Conservation (phyloP, 257 asterid species). For the Paraleonurus japonicus region DNA sequence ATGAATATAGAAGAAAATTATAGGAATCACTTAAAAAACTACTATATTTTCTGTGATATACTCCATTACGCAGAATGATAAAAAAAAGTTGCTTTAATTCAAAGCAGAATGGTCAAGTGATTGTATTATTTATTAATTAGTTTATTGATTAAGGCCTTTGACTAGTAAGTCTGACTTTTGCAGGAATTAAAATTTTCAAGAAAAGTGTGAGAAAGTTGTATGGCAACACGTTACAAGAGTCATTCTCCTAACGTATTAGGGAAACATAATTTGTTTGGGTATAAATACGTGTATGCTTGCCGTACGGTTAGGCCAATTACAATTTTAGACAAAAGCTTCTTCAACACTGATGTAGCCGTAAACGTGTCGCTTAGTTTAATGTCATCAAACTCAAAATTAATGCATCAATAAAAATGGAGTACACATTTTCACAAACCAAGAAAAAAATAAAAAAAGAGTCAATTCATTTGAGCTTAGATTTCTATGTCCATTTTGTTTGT, state of each 20-base stretch:
- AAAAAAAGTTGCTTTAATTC: no score
- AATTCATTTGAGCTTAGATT: no score
- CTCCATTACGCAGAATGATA: no score
- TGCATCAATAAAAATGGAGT: no score
- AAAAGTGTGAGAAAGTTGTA: not conserved
- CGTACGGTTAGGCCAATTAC: not conserved
- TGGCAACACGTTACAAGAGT: slow-evolving; percentile 20
- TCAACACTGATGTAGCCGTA: not conserved
- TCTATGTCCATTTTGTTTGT: no score
- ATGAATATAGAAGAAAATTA: no score
- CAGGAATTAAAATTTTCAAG: not conserved
- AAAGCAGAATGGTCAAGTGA: not conserved
- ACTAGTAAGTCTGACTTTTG: not conserved
- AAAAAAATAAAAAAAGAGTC: no score
- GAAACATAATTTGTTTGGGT: slow-evolving; percentile 11
- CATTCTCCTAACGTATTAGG: not conserved
- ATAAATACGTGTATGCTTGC: not conserved
- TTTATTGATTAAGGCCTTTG: not conserved
- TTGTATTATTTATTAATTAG: not conserved
- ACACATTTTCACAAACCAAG: no score
- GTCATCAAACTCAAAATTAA: no score
- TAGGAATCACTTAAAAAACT: no score
- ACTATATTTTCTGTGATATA: no score
- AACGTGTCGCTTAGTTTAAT: not conserved
- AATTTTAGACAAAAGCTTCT: slow-evolving; percentile 13